Evolutionary conservation across 1,284 basidiomycete species (phyloP), one percentile per base, ranked within the genome.

Genomic region (Boletus mariae): DNA sequence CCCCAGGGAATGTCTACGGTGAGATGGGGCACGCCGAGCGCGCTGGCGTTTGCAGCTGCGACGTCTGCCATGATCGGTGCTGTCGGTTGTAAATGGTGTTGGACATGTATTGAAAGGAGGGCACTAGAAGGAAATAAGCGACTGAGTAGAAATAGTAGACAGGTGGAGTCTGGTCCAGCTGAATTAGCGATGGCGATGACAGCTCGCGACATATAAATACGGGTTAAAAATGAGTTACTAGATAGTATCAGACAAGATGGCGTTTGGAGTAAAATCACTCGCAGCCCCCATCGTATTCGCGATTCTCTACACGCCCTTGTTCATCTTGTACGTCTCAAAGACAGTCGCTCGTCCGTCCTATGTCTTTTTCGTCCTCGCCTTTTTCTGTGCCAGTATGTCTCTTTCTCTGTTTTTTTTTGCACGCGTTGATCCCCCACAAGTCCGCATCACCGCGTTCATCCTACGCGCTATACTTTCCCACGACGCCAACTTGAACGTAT

Each of bases 141-240:
- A 41, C 77, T 61, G 29, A 90, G 70, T 10, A 91, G 78, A 61
- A 81, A 88, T 10, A 91, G 73, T 5, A 92, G 74, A 64, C 85
- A 87, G 1, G 84, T 83, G 5, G 89, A 92, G 65, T 92, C 89
- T 11, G 88, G 80, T 2, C 90, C 90, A 11, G 86, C 89, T 17
- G 90, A 92, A 63, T 84, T 84, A 23, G 84, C 89, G 26, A 91
- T 77, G 35, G 78, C 89, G 57, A 47, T 46, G 51, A 20, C 12
- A 1, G 42, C 47, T 0, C 4, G 5, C 0, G 54, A 13, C 7
- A 32, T 20, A 20, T 20, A 20, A 20, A 20, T 20, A 20, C 20
- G 20, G 20, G 20, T 20, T 20, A 20, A 20, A 20, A 20, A 20
- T 20, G 20, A 20, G 20, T 20, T 2, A 1, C 2, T 2, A 20